phyloP scores from a whole-genome alignment of 2,329 filamentous ascomycete species.

The Emericellopsis cladophorae region DNA sequence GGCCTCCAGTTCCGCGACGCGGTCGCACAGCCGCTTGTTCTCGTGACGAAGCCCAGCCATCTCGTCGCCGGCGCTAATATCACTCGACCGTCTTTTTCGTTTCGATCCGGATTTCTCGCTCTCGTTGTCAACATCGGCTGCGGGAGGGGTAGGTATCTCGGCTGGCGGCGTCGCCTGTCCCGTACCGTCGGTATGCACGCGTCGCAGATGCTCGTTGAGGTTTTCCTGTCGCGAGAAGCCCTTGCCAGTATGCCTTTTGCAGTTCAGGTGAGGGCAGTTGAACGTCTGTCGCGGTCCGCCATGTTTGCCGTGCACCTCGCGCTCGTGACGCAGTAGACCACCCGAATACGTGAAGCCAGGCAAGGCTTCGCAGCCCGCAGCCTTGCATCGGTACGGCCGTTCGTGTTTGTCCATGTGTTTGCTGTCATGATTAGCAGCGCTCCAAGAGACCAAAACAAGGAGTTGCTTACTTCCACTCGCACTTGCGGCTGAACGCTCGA shows the following conservation, averaged over 20 bases:
- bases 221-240: conserved; percentile 93
- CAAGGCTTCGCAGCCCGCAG: conserved; percentile 77
- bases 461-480: conserved; percentile 82
- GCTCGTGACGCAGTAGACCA: conserved; percentile 76
- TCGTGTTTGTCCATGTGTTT: conserved; percentile 99
- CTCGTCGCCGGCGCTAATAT: conserved; percentile 20
- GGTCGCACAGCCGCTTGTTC: conserved; percentile 51
- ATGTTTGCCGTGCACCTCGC: conserved; percentile 86
- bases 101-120: conserved; percentile 31
- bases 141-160: conserved; percentile 9
- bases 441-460: neutral
- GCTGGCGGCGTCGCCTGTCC: conserved; percentile 15
- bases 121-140: conserved; percentile 32
- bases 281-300: conserved; percentile 79
- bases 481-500: conserved; percentile 64
- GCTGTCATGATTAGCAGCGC: conserved; percentile 30
- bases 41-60: conserved; percentile 48
- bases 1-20: conserved; percentile 46
- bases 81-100: conserved; percentile 29
- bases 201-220: conserved; percentile 80
- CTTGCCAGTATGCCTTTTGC: conserved; percentile 78
- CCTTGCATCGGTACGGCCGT: conserved; percentile 75
- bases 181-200: conserved; percentile 58
- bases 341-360: conserved; percentile 93
- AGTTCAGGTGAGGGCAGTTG: conserved; percentile 75